These are phyloP conservation scores for Pythium vanterpoolii DNA, from an alignment of 352 stramenopile genomes.

Conservation along the genomic window DNA sequence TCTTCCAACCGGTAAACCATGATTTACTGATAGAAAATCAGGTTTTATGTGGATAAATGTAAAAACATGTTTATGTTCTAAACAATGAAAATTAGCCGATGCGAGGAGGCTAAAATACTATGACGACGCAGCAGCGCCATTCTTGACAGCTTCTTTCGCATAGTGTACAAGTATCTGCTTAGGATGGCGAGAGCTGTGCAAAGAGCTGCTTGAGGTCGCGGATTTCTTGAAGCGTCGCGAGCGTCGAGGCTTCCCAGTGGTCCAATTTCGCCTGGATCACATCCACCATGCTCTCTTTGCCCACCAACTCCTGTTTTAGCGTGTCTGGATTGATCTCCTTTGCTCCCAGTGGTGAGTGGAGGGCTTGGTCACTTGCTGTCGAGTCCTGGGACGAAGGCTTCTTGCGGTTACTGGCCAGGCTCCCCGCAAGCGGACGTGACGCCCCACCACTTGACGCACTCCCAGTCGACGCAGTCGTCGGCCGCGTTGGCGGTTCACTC, in stretches of 20 bases:
- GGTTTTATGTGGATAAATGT: too few relatives aligned
- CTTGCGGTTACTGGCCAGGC: conserved; percentile 61
- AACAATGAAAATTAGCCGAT: too few relatives aligned
- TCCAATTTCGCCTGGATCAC: conserved; percentile 61
- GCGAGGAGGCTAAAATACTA: too few relatives aligned
- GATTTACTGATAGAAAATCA: conserved; percentile 12
- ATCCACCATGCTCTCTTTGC: conserved; percentile 36
- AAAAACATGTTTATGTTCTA: neutral
- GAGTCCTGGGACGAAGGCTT: conserved; percentile 29
- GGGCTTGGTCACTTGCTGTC: conserved; percentile 8
- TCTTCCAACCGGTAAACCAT: neutral
- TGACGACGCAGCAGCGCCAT: too few relatives aligned
- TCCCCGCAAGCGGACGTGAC: conserved; percentile 27
- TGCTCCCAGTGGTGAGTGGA: conserved; percentile 44
- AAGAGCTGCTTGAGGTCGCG: conserved; percentile 68
- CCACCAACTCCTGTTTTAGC: conserved; percentile 34
- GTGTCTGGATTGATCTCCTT: conserved; percentile 21
- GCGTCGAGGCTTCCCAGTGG: conserved; percentile 58
- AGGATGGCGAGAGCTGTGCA: conserved; percentile 29
- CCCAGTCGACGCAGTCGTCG: neutral
- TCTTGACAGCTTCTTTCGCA: too few relatives aligned
- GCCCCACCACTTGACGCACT: neutral
- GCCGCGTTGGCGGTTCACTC: conserved; percentile 1
- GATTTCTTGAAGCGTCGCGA: conserved; percentile 69
- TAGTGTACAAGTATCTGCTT: neutral